Percentiles rank a stretch among this genome's conserved stretches.
phyloP scores from a whole-genome alignment of 2,329 filamentous ascomycete species.

The Fusarium siculi region DNA sequence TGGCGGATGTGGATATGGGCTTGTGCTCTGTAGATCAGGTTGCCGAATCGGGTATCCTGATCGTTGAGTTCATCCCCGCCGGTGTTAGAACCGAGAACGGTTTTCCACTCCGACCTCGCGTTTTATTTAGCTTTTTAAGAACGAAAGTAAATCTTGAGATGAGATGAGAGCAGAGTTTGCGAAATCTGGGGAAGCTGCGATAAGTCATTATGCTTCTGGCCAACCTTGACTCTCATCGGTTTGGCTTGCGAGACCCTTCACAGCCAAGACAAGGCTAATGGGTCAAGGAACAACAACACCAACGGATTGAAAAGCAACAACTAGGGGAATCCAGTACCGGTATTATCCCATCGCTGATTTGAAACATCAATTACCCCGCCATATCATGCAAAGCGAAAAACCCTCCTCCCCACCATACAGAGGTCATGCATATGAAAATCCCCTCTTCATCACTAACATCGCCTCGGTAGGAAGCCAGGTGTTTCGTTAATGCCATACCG shows the following conservation, averaged over 20 bases:
- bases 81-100: conserved; percentile 5
- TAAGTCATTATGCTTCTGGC: background rate
- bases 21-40: background rate
- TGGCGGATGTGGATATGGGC: background rate
- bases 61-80: conserved; percentile 18
- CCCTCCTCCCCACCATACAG: conserved; percentile 12
- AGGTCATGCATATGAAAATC: conserved; percentile 5
- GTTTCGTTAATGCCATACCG: background rate
- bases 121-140: background rate
- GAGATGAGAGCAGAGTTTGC: background rate
- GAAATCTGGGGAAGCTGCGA: background rate
- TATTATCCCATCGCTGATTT: background rate
- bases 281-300: background rate
- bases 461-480: conserved; percentile 23
- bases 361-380: conserved; percentile 23
- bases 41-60: conserved; percentile 37
- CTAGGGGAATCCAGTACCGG: background rate
- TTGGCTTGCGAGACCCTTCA: background rate
- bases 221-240: background rate
- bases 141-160: background rate
- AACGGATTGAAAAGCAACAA: background rate
- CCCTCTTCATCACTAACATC: background rate
- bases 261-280: background rate
- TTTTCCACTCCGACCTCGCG: background rate
- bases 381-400: conserved; percentile 4